Base-by-base conservation (phyloP, 345 rosid genomes). In the Heritiera littoralis region DNA sequence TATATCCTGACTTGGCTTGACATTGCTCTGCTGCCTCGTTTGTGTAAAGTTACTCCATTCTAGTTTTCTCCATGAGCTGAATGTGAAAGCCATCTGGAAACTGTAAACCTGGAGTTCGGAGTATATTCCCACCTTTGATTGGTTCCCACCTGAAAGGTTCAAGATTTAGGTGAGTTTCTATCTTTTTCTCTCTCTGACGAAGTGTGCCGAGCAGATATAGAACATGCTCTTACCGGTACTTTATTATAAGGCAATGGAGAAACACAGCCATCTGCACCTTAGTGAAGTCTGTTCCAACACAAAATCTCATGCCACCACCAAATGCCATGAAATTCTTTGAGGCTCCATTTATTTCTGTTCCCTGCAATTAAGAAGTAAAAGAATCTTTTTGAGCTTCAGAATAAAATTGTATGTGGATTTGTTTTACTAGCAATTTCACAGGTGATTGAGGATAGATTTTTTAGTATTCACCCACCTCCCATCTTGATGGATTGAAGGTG, bases 281-380 rank as follows among this genome's bases (percentile, higher is more conserved):
- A 17, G 99, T 87, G 83, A 95, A 95, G 74, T 93, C 98, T 49
- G 95, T 85, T 76, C 98, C 98, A 9, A 96, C 97, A 70, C 99
- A 96, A 78, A 96, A 89, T 84, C 99, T 90, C 99, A 93, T 87
- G 69, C 99, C 99, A 18, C 98, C 98, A 20, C 98, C 98, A 80
- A 95, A 95, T 48, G 94, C 98, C 98, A 95, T 92, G 88, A 95
- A 96, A 59, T 85, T 80, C 83, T 91, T 96, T 14, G 98, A 81
- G 72, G 92, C 95, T 6, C 88, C 85, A 80, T 75, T 88, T 80
- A 46, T 38, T 68, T 87, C 94, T 77, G 76, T 78, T 41, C 91
- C 97, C 99, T 96, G 86, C 41, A 66, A 59, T 41, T 69, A 35
- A 2, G 18, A 77, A 35, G 9, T 15, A 66, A 54, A 54, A 11